Percentiles rank a stretch among this genome's conserved stretches.
Conservation (phyloP, 2,329 filamentous ascomycete genomes). For the Cladobotryum mycophilum region DNA sequence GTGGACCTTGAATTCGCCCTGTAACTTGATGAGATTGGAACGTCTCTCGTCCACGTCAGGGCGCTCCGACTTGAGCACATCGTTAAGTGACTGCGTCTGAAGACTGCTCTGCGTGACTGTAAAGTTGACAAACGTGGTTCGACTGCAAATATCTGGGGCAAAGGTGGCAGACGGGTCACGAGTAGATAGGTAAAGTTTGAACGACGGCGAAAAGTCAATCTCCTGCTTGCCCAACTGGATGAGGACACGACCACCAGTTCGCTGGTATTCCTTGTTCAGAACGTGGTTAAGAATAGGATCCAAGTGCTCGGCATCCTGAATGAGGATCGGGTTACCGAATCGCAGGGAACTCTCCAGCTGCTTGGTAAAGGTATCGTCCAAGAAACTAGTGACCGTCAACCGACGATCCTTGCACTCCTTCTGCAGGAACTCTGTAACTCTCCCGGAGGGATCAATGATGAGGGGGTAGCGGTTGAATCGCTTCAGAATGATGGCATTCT, state of each 20-base stretch:
- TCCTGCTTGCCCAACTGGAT: slow-evolving; percentile 98
- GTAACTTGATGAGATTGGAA: slow-evolving; percentile 95
- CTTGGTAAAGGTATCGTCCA: slow-evolving; percentile 97
- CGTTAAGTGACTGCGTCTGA: slow-evolving; percentile 94
- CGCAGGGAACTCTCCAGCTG: slow-evolving; percentile 93
- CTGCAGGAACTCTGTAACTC: slow-evolving; percentile 90
- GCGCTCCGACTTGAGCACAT: slow-evolving; percentile 93
- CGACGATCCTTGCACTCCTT: slow-evolving; percentile 91
- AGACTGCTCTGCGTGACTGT: slow-evolving; percentile 98
- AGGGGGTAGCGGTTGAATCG: slow-evolving; percentile 97
- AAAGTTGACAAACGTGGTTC: slow-evolving; percentile 98
- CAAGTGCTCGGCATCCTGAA: slow-evolving; percentile 94
- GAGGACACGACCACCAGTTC: slow-evolving; percentile 92
- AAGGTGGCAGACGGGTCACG: slow-evolving; percentile 94
- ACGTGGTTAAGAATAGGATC: slow-evolving; percentile 98
- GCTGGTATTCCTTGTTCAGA: slow-evolving; percentile 98
- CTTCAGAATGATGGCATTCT: slow-evolving; percentile 96
- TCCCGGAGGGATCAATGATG: slow-evolving; percentile 94
- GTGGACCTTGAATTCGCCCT: slow-evolving; percentile 99
- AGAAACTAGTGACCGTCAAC: slow-evolving; percentile 93
- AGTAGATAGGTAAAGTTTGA: slow-evolving; percentile 92
- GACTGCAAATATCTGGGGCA: slow-evolving; percentile 92
- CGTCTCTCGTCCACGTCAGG: slow-evolving; percentile 95
- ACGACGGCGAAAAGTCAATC: slow-evolving; percentile 96
- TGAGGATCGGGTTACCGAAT: slow-evolving; percentile 97